A percentile compares a stretch with the other conserved stretches of the same genome.
These are phyloP conservation scores for Arthrinium phaeospermum DNA, from an alignment of 2,329 filamentous ascomycete genomes.

Conservation along the genomic window DNA sequence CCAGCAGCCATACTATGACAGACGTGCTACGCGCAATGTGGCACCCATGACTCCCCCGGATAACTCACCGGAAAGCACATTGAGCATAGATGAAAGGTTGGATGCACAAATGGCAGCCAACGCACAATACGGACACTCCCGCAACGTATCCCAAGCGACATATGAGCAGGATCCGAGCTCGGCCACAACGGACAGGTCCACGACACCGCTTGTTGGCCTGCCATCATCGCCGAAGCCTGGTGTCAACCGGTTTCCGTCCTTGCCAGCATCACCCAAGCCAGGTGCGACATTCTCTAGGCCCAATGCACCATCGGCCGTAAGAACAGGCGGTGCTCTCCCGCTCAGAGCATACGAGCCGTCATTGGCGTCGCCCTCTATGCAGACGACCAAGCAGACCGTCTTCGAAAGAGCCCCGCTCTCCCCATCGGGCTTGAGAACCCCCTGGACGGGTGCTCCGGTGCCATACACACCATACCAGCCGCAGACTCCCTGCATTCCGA, in stretches of 20 bases:
- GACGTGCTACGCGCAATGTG: slow-evolving; percentile 37
- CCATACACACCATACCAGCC: slow-evolving; percentile 84
- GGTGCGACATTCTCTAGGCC: slow-evolving; percentile 45
- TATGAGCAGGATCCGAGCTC: slow-evolving; percentile 57
- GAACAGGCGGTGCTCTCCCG: slow-evolving; percentile 62
- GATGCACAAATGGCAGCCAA: slow-evolving; percentile 43
- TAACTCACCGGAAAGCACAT: slow-evolving; percentile 52
- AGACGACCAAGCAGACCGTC: slow-evolving; percentile 67
- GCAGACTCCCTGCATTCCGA: slow-evolving; percentile 74
- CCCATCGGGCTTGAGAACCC: slow-evolving; percentile 64
- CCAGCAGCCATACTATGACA: slow-evolving; percentile 46
- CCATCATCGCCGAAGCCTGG: slow-evolving; percentile 50
- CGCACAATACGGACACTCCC: slow-evolving; percentile 38
- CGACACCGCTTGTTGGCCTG: slow-evolving; percentile 57
- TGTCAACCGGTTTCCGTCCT: slow-evolving; percentile 41
- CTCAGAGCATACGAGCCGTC: slow-evolving; percentile 67
- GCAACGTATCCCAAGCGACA: slow-evolving; percentile 45
- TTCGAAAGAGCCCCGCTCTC: slow-evolving; percentile 64
- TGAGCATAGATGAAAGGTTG: slow-evolving; percentile 64
- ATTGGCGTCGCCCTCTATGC: slow-evolving; percentile 55
- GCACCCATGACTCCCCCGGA: slow-evolving; percentile 54
- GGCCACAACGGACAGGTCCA: slow-evolving; percentile 57
- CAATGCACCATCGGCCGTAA: slow-evolving; percentile 60
- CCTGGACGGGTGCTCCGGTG: slow-evolving; percentile 64
- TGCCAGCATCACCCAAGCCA: slow-evolving; percentile 44